Conservation (phyloP, 1,284 basidiomycete species). For the Trichosporon faecale region DNA sequence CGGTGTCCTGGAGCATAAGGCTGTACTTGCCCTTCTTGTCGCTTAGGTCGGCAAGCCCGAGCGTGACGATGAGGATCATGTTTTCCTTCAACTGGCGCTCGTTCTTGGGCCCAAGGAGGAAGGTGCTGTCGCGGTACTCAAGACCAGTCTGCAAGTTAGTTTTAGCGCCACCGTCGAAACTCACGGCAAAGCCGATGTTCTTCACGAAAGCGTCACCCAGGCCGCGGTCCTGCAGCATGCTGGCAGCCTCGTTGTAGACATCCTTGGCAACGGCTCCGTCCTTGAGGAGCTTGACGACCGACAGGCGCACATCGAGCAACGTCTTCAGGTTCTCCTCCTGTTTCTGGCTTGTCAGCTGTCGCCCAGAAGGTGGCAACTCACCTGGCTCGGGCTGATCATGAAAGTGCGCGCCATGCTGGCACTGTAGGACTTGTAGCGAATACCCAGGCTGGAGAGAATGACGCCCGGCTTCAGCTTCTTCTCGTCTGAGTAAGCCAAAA, state of each 20-base stretch:
- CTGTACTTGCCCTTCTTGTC: constrained; percentile 72
- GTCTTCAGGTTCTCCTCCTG: constrained; percentile 84
- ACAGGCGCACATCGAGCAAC: constrained; percentile 72
- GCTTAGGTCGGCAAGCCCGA: constrained; percentile 78
- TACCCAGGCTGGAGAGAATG: constrained; percentile 79
- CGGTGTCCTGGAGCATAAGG: constrained; percentile 84
- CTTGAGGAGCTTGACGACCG: constrained; percentile 72
- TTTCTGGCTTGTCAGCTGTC: constrained; percentile 54
- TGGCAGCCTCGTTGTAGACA: constrained; percentile 72
- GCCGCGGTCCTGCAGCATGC: constrained; percentile 71
- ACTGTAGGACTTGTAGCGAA: constrained; percentile 91
- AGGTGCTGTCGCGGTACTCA: constrained; percentile 88
- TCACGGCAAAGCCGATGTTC: constrained; percentile 83
- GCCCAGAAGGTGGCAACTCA: constrained; percentile 45
- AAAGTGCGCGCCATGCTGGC: constrained; percentile 89
- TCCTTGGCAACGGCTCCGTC: constrained; percentile 76
- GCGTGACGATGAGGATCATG: constrained; percentile 80
- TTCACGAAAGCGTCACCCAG: constrained; percentile 83
- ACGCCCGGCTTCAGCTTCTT: constrained; percentile 89
- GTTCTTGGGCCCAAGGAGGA: constrained; percentile 79
- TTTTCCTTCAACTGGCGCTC: constrained; percentile 65
- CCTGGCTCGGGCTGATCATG: constrained; percentile 88
- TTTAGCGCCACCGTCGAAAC: constrained; percentile 23
- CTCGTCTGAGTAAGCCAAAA: constrained; percentile 76
- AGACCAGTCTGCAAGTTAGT: constrained; percentile 68